A percentile compares a stretch with the other conserved stretches of the same genome.
phyloP scores from a whole-genome alignment of 495 filamentous ascomycete genomes.

The Aspergillus diversus region DNA sequence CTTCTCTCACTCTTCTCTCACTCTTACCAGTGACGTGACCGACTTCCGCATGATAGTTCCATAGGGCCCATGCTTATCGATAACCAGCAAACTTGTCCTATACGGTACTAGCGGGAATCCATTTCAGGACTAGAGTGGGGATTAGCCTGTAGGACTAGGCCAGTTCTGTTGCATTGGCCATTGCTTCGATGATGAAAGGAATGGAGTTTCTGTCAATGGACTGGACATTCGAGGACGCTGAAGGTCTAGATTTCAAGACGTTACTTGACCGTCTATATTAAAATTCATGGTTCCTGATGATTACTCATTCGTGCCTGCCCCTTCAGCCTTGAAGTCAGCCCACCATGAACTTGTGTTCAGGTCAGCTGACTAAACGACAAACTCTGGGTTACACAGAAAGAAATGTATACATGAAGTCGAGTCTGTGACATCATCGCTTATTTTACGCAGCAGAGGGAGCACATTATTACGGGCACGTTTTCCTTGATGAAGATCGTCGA shows the following conservation, averaged over 20 bases:
- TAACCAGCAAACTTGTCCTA: slow-evolving; percentile 18
- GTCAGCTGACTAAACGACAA: slow-evolving; percentile 16
- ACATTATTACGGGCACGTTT: neutral
- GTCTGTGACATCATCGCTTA: slow-evolving; percentile 2
- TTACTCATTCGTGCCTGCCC: neutral
- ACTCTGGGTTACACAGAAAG: slow-evolving; percentile 1
- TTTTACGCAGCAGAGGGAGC: neutral
- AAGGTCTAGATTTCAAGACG: slow-evolving; percentile 14
- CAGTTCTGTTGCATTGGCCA: slow-evolving; percentile 27
- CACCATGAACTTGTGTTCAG: neutral
- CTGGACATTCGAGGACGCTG: neutral
- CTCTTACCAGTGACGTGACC: slow-evolving; percentile 39
- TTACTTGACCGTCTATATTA: neutral
- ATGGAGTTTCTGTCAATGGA: neutral
- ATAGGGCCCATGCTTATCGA: slow-evolving; percentile 24
- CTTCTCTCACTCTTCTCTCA: neutral
- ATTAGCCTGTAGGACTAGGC: slow-evolving; percentile 24
- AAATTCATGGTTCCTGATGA: neutral
- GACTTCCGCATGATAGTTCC: slow-evolving; percentile 36
- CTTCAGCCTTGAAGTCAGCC: neutral
- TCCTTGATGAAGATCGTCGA: neutral
- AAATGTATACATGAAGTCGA: neutral
- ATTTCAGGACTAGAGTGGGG: slow-evolving; percentile 19
- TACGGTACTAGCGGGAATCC: slow-evolving; percentile 7
- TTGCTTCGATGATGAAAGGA: slow-evolving; percentile 23